Conservation (phyloP, 148 eudicot species). For the Diospyros lotus region DNA sequence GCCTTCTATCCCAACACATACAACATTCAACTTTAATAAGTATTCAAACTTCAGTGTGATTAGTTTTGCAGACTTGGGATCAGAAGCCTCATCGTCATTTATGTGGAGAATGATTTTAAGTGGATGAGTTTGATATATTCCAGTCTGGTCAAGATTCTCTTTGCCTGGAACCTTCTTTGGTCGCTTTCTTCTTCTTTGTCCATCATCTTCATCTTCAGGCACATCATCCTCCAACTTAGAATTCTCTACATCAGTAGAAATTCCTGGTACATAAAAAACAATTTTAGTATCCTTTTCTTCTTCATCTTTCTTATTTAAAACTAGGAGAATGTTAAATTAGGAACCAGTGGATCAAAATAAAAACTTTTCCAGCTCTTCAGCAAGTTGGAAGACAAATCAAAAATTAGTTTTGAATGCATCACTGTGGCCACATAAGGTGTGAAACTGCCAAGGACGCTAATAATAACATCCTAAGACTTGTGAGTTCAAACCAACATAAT, state of each 20-base stretch:
- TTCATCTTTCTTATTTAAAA: background rate
- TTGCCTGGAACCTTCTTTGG: constrained; percentile 67
- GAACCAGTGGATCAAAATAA: background rate
- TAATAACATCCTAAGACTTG: background rate
- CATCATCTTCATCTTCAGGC: constrained; percentile 93
- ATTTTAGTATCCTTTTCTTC: constrained; percentile 5
- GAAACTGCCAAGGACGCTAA: background rate
- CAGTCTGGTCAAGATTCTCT: constrained; percentile 62
- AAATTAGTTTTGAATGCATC: background rate
- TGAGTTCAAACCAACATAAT: background rate
- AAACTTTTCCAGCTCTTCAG: background rate
- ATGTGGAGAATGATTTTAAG: constrained; percentile 67
- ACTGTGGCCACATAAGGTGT: constrained; percentile 6
- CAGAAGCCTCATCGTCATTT: constrained; percentile 51
- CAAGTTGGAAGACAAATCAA: constrained; percentile 7
- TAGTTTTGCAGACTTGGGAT: constrained; percentile 57
- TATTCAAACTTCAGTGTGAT: constrained; percentile 81
- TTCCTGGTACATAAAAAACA: constrained; percentile 36
- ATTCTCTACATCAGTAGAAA: constrained; percentile 47
- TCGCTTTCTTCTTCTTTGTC: constrained; percentile 87
- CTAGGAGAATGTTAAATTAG: background rate
- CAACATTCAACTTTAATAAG: constrained; percentile 72
- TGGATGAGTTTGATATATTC: constrained; percentile 80
- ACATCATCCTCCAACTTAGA: constrained; percentile 73
- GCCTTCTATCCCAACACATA: constrained; percentile 88